Evolutionary conservation across 345 rosid species (phyloP).

Genomic region (Adansonia digitata): DNA sequence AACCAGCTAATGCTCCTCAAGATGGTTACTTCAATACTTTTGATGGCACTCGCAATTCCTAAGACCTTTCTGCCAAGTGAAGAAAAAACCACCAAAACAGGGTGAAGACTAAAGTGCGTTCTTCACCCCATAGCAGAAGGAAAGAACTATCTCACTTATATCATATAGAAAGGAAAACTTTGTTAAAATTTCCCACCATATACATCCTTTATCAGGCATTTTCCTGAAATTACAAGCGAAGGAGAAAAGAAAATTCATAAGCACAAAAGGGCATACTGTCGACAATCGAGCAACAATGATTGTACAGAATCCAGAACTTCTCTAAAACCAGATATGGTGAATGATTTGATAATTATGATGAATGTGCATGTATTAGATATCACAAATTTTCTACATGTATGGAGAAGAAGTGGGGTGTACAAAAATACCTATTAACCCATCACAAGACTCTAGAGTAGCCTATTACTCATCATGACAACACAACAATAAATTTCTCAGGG

Average conservation of each 20-base stretch:
- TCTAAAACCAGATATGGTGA: not conserved
- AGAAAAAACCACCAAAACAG: too few species aligned
- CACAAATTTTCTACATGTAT: slow-evolving; percentile 20
- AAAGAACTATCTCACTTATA: not conserved
- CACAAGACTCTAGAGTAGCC: not conserved
- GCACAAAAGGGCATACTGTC: not conserved
- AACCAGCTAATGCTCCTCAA: too few species aligned
- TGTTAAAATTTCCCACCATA: not conserved
- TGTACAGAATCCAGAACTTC: not conserved
- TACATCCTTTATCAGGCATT: not conserved
- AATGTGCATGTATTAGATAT: slow-evolving; percentile 12
- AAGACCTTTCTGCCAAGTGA: too few species aligned
- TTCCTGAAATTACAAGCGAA: not conserved
- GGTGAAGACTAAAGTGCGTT: too few species aligned
- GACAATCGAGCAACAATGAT: not conserved
- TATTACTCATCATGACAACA: slow-evolving; percentile 10
- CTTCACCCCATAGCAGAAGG: not conserved
- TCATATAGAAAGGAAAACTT: not conserved
- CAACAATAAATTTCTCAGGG: not conserved
- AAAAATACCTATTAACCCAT: slow-evolving; percentile 15
- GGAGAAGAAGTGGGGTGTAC: slow-evolving; percentile 4
- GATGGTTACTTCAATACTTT: too few species aligned
- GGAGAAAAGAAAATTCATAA: not conserved
- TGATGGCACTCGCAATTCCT: too few species aligned
- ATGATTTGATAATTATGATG: slow-evolving; percentile 7